These are phyloP conservation scores for Suillus lakei DNA, from an alignment of 768 basidiomycete species.

Conservation along the genomic window DNA sequence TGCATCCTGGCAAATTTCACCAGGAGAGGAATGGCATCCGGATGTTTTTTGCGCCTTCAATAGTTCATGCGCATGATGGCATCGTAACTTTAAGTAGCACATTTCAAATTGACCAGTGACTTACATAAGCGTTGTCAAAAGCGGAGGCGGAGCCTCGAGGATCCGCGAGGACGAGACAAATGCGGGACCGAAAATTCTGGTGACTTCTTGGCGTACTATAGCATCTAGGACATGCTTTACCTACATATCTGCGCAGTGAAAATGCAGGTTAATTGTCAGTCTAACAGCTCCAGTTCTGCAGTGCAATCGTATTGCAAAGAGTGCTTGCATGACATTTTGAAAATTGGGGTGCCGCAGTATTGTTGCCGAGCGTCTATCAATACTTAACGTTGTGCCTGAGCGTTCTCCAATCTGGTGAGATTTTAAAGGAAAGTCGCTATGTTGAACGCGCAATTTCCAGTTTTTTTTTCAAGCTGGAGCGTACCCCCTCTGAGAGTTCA, in stretches of 20 bases:
- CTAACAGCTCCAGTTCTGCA: not conserved
- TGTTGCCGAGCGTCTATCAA: not conserved
- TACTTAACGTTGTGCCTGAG: not conserved
- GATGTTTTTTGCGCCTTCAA: not conserved
- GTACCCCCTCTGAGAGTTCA: not conserved
- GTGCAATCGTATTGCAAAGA: not conserved
- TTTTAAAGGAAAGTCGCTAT: too few species aligned
- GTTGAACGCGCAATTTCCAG: not conserved
- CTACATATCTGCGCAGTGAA: too few species aligned
- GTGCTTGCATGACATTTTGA: not conserved
- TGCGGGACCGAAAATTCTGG: not conserved
- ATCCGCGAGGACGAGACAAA: not conserved
- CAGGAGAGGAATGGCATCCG: slow-evolving; percentile 1
- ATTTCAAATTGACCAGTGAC: not conserved
- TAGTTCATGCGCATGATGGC: not conserved
- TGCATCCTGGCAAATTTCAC: not conserved
- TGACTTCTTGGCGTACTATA: too few species aligned
- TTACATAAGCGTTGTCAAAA: not conserved
- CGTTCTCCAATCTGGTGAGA: not conserved
- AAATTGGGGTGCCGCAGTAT: not conserved
- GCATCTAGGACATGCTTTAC: too few species aligned
- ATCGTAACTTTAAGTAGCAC: not conserved
- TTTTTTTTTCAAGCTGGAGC: not conserved
- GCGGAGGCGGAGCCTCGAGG: not conserved
- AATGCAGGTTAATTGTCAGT: too few species aligned